Conservation (phyloP, 2,329 filamentous ascomycete species). For the Ceratocystis albifundus region DNA sequence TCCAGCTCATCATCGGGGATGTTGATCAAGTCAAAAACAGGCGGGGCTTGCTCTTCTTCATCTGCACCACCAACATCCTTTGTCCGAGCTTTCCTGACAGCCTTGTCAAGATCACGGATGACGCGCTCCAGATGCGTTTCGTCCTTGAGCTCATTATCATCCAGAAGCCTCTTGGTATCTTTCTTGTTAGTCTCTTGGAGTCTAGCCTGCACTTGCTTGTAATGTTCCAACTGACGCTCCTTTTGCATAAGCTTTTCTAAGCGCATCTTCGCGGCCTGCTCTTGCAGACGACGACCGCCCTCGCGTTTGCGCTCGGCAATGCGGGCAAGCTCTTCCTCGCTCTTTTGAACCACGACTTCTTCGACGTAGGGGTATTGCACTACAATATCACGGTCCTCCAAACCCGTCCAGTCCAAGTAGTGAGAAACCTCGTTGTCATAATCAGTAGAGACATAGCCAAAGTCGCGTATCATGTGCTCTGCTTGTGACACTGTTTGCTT, state of each 20-base stretch:
- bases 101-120: constrained; percentile 81
- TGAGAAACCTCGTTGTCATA: constrained; percentile 66
- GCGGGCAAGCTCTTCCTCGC: constrained; percentile 78
- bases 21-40: constrained; percentile 79
- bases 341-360: constrained; percentile 81
- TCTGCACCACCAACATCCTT: constrained; percentile 76
- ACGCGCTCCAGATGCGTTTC: constrained; percentile 73
- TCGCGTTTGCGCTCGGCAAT: constrained; percentile 93
- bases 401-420: constrained; percentile 80
- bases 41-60: constrained; percentile 67
- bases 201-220: constrained; percentile 65
- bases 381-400: constrained; percentile 79
- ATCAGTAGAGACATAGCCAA: constrained; percentile 78
- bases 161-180: constrained; percentile 72
- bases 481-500: constrained; percentile 80
- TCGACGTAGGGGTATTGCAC: constrained; percentile 92
- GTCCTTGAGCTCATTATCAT: constrained; percentile 84
- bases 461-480: constrained; percentile 74
- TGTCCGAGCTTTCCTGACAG: constrained; percentile 78
- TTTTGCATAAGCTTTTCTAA: constrained; percentile 91
- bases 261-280: constrained; percentile 95
- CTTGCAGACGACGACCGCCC: constrained; percentile 78
- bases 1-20: constrained; percentile 86
- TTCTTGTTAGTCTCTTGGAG: constrained; percentile 76
- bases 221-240: constrained; percentile 90